Conservation (phyloP, 441 rosid species). For the Hypseocharis bilobata region DNA sequence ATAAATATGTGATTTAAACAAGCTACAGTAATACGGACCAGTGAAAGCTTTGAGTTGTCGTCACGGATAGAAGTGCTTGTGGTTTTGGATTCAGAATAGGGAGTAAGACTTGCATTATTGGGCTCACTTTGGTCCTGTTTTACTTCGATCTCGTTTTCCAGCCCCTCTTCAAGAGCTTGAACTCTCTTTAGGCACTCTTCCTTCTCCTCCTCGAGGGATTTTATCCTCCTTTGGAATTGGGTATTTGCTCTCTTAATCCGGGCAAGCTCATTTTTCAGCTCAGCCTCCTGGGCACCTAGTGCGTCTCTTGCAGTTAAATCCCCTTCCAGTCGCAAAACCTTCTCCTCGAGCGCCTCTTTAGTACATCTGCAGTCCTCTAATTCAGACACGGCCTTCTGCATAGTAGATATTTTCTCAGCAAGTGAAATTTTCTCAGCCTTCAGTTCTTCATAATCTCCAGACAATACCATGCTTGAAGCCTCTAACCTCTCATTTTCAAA, state of each 20-base stretch:
- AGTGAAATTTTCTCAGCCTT: constrained; percentile 31
- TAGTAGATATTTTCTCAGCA: constrained; percentile 28
- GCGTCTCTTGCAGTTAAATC: constrained; percentile 51
- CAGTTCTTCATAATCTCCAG: constrained; percentile 33
- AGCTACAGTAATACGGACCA: constrained; percentile 11
- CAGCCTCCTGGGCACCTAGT: constrained; percentile 41
- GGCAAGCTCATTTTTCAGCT: constrained; percentile 49
- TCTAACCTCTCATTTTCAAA: constrained; percentile 32
- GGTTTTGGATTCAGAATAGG: constrained; percentile 18
- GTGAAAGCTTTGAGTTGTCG: constrained; percentile 9
- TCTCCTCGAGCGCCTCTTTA: constrained; percentile 31
- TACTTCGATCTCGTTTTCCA: constrained; percentile 31
- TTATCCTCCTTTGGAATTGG: constrained; percentile 32
- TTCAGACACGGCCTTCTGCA: constrained; percentile 30
- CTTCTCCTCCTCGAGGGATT: constrained; percentile 42
- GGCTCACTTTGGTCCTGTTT: constrained; percentile 25
- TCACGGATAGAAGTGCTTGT: constrained; percentile 15
- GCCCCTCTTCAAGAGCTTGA: constrained; percentile 38
- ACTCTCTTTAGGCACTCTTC: constrained; percentile 21
- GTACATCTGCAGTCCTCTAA: constrained; percentile 34
- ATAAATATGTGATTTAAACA: neutral
- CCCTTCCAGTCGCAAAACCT: constrained; percentile 29
- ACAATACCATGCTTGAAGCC: constrained; percentile 23
- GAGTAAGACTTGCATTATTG: constrained; percentile 19
- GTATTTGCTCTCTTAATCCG: constrained; percentile 32